Evolutionary conservation across 2,329 filamentous ascomycete species (phyloP).

Genomic region (Trichoderma simmonsii): DNA sequence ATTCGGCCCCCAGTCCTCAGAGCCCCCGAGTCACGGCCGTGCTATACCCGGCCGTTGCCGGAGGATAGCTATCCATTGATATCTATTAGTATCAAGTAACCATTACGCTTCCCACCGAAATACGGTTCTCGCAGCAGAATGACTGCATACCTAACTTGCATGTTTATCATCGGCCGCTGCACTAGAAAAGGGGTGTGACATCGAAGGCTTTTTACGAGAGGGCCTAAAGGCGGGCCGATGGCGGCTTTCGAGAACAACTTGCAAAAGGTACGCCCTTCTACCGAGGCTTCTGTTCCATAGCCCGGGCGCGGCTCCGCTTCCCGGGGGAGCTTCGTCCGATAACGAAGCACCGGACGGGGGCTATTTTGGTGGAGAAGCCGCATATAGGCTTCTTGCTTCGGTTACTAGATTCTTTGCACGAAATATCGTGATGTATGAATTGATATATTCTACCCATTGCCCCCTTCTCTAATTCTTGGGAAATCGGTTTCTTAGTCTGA

Average conservation of each 20-base stretch:
- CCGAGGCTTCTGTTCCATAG: neutral
- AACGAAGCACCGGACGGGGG: neutral
- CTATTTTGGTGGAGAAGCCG: neutral
- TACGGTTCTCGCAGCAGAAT: neutral
- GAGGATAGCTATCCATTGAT: neutral
- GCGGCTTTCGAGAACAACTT: neutral
- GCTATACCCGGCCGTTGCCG: neutral
- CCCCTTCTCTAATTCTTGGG: neutral
- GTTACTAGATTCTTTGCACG: neutral
- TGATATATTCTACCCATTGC: neutral
- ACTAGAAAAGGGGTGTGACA: neutral
- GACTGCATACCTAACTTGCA: too few relatives aligned
- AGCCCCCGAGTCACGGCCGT: constrained; percentile 1
- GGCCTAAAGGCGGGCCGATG: constrained; percentile 13
- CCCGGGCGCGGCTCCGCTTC: constrained; percentile 4
- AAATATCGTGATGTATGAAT: neutral
- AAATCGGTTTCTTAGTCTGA: neutral
- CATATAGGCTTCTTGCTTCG: constrained; percentile 12
- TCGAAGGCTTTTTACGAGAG: neutral
- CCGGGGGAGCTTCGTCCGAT: neutral
- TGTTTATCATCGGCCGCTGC: neutral
- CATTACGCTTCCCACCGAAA: neutral
- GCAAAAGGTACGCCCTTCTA: neutral
- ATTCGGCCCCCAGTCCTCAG: neutral
- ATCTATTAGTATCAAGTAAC: neutral